A percentile compares a stretch with the other conserved stretches of the same genome.
Evolutionary conservation across 805 yeast species (phyloP).

Genomic region (Metschnikowia arizonensis): DNA sequence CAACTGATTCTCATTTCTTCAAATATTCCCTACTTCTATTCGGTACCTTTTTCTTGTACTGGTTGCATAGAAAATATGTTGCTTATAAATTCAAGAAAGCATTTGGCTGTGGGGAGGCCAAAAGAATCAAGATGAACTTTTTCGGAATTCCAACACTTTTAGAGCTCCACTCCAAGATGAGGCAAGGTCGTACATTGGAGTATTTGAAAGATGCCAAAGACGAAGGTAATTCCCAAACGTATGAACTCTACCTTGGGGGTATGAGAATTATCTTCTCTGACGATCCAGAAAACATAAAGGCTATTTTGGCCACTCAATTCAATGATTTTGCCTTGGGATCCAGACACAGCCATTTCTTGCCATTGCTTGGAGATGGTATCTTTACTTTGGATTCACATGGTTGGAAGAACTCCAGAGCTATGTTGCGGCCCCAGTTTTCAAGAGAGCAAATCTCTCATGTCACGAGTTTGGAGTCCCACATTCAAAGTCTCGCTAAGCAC

Average conservation of each 20-base stretch:
- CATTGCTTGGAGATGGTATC: constrained; percentile 41
- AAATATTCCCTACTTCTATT: constrained; percentile 14
- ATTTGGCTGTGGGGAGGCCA: constrained; percentile 13
- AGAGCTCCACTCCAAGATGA: constrained; percentile 9
- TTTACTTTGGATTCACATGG: constrained; percentile 42
- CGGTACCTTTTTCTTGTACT: constrained; percentile 10
- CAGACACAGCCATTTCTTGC: constrained; percentile 35
- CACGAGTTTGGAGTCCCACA: constrained; percentile 36
- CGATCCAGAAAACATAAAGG: constrained; percentile 42
- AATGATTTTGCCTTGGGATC: constrained; percentile 38
- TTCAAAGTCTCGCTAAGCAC: constrained; percentile 33
- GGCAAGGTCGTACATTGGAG: constrained; percentile 13
- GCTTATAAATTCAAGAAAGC: constrained; percentile 12
- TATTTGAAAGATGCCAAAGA: constrained; percentile 5
- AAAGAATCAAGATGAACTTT: constrained; percentile 3
- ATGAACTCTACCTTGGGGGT: constrained; percentile 18
- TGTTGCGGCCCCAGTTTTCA: constrained; percentile 44
- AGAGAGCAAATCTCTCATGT: constrained; percentile 43
- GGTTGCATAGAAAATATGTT: constrained; percentile 11
- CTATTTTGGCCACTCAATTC: constrained; percentile 41
- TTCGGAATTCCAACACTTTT: constrained; percentile 11
- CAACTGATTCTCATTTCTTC: background rate
- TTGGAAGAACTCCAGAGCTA: constrained; percentile 41
- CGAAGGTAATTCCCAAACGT: constrained; percentile 1
- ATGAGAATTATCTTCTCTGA: constrained; percentile 22